Conservation (phyloP, 768 basidiomycete species). For the Boletus coccyginus region DNA sequence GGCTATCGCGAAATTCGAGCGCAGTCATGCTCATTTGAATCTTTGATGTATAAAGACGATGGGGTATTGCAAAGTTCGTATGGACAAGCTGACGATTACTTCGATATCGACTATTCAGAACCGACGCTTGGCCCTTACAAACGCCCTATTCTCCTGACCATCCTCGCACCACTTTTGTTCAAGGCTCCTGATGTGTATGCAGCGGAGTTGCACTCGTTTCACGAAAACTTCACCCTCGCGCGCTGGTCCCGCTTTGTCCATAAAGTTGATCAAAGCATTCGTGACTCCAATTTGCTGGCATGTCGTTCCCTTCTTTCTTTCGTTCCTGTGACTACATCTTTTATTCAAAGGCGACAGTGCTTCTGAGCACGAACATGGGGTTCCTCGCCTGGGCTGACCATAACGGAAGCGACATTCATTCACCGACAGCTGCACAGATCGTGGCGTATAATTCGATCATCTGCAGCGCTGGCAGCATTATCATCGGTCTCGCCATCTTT, state of each 20-base stretch:
- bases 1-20: background rate
- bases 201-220: conserved; percentile 27
- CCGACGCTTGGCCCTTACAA: conserved; percentile 13
- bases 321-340: background rate
- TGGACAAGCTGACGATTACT: conserved; percentile 31
- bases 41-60: conserved; percentile 15
- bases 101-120: conserved; percentile 26
- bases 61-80: conserved; percentile 29
- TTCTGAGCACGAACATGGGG: conserved; percentile 25
- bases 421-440: conserved; percentile 23
- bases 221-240: conserved; percentile 23
- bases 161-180: conserved; percentile 24
- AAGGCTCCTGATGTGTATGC: conserved; percentile 28
- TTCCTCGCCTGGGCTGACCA: conserved; percentile 20
- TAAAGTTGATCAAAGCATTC: conserved; percentile 32
- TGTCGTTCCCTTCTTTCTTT: background rate
- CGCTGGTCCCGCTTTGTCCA: conserved; percentile 30
- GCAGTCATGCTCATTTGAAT: background rate
- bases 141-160: conserved; percentile 17
- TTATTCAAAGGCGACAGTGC: conserved; percentile 25
- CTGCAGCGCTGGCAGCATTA: conserved; percentile 29
- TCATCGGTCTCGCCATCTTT: conserved; percentile 28
- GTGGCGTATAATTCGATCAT: conserved; percentile 29
- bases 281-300: conserved; percentile 32
- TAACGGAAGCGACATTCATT: background rate